Evolutionary conservation across 1,139 yeast genomes (phyloP), one percentile per base, ranked within the genome.

Genomic region (Scheffersomyces insectosa): DNA sequence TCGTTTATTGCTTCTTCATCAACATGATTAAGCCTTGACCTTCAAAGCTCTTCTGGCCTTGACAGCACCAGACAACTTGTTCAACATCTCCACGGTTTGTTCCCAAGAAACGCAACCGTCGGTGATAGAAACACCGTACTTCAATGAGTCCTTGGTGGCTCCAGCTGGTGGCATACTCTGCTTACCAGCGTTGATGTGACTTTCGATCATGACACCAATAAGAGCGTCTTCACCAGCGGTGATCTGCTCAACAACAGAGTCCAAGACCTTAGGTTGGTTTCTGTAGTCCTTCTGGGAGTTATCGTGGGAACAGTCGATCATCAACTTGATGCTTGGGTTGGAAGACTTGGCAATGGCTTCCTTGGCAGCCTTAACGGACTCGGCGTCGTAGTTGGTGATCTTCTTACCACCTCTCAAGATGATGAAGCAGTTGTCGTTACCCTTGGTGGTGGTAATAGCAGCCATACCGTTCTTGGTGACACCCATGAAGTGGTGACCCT

Each of bases 231-330:
- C 96, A 62, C 99, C 99, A 23, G 68, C 72, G 37, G 89, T 70
- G 43, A 93, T 78, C 71, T 93, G 98, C 55, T 82, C 83, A 42
- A 90, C 88, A 42, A 93, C 96, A 46, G 75, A 79, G 40, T 76
- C 75, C 56, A 87, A 83, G 15, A 91, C 98, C 67, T 79, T 83
- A 44, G 98, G 97, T 72, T 93, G 99, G 70, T 93, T 93, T 60
- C 78, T 80, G 78, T 83, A 91, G 68, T 93, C 84, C 66, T 93
- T 93, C 61, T 77, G 81, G 39, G 97, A 88, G 74, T 93, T 93
- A 50, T 97, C 99, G 63, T 93, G 99, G 34, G 97, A 90, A 65
- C 98, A 93, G 69, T 93, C 99, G 49, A 93, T 84, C 98, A 93
- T 93, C 34, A 31, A 31, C 34, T 31, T 31, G 34, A 31, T 31